These are phyloP conservation scores for Hypoxylon cercidicola DNA, from an alignment of 495 filamentous ascomycete species.

Conservation along the genomic window DNA sequence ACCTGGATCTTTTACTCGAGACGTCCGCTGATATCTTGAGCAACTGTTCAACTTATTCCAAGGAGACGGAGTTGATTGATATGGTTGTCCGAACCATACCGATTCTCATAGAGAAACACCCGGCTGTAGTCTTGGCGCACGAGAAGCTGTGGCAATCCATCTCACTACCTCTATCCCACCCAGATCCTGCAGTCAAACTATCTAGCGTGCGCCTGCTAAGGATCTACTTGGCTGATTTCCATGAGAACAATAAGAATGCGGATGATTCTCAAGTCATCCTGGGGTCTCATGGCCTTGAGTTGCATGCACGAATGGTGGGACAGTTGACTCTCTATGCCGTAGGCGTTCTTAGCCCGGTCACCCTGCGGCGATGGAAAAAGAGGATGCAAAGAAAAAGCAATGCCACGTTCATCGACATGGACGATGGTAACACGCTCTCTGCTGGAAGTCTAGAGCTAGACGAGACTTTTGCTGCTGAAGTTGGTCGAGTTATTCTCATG, in stretches of 20 bases:
- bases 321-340: constrained; percentile 71
- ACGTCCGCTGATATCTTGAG: constrained; percentile 61
- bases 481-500: constrained; percentile 66
- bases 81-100: constrained; percentile 74
- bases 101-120: constrained; percentile 73
- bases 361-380: constrained; percentile 58
- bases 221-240: constrained; percentile 80
- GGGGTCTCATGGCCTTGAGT: constrained; percentile 74
- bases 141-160: constrained; percentile 73
- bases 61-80: constrained; percentile 82
- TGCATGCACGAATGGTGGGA: constrained; percentile 72
- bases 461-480: constrained; percentile 60
- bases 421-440: constrained; percentile 2
- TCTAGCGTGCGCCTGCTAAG: constrained; percentile 79
- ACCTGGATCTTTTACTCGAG: constrained; percentile 57
- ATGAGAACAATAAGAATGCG: constrained; percentile 65
- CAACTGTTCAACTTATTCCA: constrained; percentile 49
- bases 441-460: constrained; percentile 27
- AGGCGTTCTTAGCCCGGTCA: constrained; percentile 71
- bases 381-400: constrained; percentile 34
- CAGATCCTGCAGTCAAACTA: constrained; percentile 79
- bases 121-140: constrained; percentile 67
- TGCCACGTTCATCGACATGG: constrained; percentile 6
- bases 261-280: constrained; percentile 68
- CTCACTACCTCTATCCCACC: constrained; percentile 73